These are phyloP conservation scores for Termitomyces sp. DNA, from an alignment of 768 basidiomycete species.

Conservation along the genomic window DNA sequence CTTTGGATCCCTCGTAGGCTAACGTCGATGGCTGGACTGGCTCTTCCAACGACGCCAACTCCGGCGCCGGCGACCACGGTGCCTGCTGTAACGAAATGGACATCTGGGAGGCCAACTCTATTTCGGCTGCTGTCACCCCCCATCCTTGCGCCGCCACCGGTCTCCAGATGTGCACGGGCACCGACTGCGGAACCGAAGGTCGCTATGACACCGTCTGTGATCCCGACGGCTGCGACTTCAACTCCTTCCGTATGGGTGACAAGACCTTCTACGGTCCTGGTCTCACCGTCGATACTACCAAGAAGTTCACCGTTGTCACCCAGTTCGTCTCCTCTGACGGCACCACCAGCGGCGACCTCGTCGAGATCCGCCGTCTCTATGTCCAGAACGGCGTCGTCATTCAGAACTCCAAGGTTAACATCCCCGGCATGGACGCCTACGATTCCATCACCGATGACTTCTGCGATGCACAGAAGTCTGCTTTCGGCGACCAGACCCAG, in stretches of 20 bases:
- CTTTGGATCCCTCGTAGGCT: conserved; percentile 27
- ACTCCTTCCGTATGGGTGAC: conserved; percentile 54
- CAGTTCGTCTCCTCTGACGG: conserved; percentile 51
- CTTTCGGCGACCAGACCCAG: conserved; percentile 41
- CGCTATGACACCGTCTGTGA: conserved; percentile 29
- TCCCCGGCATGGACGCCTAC: conserved; percentile 38
- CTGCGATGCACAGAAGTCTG: conserved; percentile 32
- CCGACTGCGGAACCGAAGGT: conserved; percentile 30
- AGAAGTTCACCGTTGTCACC: conserved; percentile 53
- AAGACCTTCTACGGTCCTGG: conserved; percentile 43
- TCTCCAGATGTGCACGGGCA: conserved; percentile 38
- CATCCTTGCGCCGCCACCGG: conserved; percentile 42
- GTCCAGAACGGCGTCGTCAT: conserved; percentile 1
- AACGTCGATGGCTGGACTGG: conserved; percentile 42
- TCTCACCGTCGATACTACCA: conserved; percentile 45
- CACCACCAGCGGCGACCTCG: conserved; percentile 43
- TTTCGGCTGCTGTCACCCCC: conserved; percentile 49
- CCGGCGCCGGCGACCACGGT: conserved; percentile 42
- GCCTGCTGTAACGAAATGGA: no score
- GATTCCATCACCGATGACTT: conserved; percentile 4
- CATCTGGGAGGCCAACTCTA: conserved; percentile 56
- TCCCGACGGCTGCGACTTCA: conserved; percentile 48
- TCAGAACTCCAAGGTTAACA: conserved; percentile 17
- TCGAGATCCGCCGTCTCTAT: conserved; percentile 34
- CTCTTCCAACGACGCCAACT: conserved; percentile 36